Evolutionary conservation across 169 alveolate species (phyloP).

Genomic region (Perkinsus olseni): DNA sequence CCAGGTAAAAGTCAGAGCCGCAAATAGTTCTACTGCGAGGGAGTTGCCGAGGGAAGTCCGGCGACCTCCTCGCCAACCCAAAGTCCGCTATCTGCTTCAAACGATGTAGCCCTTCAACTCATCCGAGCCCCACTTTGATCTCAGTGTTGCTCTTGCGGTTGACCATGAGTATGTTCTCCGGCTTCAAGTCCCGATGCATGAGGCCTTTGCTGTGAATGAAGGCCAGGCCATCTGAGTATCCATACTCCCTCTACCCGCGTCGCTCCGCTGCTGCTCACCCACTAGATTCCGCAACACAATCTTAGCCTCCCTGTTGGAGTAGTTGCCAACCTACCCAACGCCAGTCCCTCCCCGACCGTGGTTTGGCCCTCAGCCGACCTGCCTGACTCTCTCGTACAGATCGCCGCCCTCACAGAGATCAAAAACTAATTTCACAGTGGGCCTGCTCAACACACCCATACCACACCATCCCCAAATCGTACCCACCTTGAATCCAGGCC

Average conservation of each 20-base stretch:
- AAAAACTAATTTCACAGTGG: constrained; percentile 30
- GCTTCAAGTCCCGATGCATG: constrained; percentile 34
- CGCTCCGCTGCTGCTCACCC: constrained; percentile 2
- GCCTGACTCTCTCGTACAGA: constrained; percentile 19
- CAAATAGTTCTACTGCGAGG: constrained; percentile 38
- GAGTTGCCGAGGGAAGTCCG: constrained; percentile 3
- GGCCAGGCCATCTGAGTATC: constrained; percentile 8
- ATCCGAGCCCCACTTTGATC: constrained; percentile 16
- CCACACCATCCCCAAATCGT: not conserved
- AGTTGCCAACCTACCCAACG: not conserved
- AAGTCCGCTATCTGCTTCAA: constrained; percentile 34
- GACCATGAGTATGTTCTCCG: constrained; percentile 21
- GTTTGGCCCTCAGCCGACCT: not conserved
- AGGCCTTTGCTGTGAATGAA: constrained; percentile 15
- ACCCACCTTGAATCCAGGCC: not conserved
- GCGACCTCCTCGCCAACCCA: constrained; percentile 39
- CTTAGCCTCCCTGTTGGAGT: constrained; percentile 11
- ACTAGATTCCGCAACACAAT: not conserved
- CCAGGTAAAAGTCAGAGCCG: constrained; percentile 47
- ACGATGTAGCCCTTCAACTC: not conserved
- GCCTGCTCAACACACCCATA: not conserved
- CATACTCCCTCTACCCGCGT: not conserved
- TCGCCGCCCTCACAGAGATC: constrained; percentile 48
- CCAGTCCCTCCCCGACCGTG: not conserved
- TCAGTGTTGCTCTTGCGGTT: constrained; percentile 20